phyloP scores from a whole-genome alignment of 2,329 filamentous ascomycete genomes.

The Stenocarpella maydis region DNA sequence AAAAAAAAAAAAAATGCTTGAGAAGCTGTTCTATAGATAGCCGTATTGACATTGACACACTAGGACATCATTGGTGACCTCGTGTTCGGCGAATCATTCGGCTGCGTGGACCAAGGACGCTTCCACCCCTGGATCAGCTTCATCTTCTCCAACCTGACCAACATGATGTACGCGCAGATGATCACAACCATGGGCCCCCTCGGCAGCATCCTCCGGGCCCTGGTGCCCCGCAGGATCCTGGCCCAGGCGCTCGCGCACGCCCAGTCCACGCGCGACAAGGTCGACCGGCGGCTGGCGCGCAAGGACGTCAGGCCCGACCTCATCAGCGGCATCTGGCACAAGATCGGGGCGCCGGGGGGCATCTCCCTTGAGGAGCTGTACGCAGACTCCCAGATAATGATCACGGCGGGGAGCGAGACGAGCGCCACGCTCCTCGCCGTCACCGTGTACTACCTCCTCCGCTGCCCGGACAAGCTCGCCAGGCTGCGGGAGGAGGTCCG shows the following conservation, averaged over 20 bases:
- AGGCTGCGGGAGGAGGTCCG: conserved; percentile 32
- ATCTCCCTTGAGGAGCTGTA: conserved; percentile 35
- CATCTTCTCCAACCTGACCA: conserved; percentile 39
- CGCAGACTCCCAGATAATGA: conserved; percentile 34
- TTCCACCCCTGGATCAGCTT: conserved; percentile 41
- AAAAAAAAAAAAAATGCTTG: no score
- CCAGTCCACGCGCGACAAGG: conserved; percentile 34
- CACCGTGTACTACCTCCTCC: conserved; percentile 33
- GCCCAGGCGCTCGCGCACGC: conserved; percentile 33
- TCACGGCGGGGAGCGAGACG: conserved; percentile 37
- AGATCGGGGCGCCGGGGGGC: conserved; percentile 23
- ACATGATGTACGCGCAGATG: conserved; percentile 37
- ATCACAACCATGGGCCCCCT: conserved; percentile 33
- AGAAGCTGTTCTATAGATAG: background rate
- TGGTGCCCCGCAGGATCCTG: conserved; percentile 30
- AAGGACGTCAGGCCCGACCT: conserved; percentile 32
- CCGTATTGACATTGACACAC: background rate
- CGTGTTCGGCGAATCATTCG: conserved; percentile 40
- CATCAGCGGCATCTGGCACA: conserved; percentile 27
- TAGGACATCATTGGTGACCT: conserved; percentile 41
- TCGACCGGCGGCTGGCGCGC: conserved; percentile 35
- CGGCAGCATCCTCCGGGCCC: conserved; percentile 31
- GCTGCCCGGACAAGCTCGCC: conserved; percentile 30
- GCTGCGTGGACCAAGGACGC: conserved; percentile 36
- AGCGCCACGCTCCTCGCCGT: conserved; percentile 36